These are phyloP conservation scores for Phytophthora colocasiae DNA, from an alignment of 352 stramenopile species.

Conservation along the genomic window DNA sequence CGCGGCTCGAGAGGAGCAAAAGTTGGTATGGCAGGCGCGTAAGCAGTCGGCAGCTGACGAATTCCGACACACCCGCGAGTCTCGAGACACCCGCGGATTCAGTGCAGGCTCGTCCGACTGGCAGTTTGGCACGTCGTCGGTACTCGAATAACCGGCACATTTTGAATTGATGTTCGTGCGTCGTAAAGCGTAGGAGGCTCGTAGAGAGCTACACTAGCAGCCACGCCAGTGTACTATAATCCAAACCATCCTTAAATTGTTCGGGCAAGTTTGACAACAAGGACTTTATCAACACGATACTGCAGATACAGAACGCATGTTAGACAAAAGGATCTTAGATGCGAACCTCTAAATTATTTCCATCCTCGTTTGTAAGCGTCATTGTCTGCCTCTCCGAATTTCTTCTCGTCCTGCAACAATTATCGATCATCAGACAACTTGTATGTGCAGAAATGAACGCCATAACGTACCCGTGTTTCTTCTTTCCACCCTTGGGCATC, in stretches of 20 bases:
- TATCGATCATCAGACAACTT: not conserved
- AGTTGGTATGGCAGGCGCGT: slow-evolving; percentile 23
- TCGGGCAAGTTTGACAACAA: no score
- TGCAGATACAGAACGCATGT: no score
- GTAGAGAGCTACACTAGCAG: slow-evolving; percentile 33
- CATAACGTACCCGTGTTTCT: slow-evolving; percentile 57
- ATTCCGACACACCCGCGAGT: slow-evolving; percentile 23
- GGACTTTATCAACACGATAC: no score
- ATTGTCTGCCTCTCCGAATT: slow-evolving; percentile 70
- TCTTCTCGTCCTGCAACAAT: slow-evolving; percentile 50
- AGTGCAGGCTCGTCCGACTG: slow-evolving; percentile 30
- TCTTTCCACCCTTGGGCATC: slow-evolving; percentile 69
- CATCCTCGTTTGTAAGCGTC: slow-evolving; percentile 83
- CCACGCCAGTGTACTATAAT: slow-evolving; percentile 43
- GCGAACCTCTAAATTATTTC: slow-evolving; percentile 51
- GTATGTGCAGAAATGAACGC: not conserved
- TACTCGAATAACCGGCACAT: slow-evolving; percentile 23
- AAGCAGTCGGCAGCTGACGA: slow-evolving; percentile 33
- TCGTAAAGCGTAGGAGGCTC: slow-evolving; percentile 40
- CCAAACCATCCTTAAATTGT: slow-evolving; percentile 15
- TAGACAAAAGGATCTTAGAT: no score
- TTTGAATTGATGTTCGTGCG: slow-evolving; percentile 28
- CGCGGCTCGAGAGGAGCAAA: slow-evolving; percentile 53
- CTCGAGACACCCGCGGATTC: slow-evolving; percentile 19
- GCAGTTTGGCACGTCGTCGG: slow-evolving; percentile 34